Evolutionary conservation across 345 rosid species (phyloP).

Genomic region (Camelina sativa): DNA sequence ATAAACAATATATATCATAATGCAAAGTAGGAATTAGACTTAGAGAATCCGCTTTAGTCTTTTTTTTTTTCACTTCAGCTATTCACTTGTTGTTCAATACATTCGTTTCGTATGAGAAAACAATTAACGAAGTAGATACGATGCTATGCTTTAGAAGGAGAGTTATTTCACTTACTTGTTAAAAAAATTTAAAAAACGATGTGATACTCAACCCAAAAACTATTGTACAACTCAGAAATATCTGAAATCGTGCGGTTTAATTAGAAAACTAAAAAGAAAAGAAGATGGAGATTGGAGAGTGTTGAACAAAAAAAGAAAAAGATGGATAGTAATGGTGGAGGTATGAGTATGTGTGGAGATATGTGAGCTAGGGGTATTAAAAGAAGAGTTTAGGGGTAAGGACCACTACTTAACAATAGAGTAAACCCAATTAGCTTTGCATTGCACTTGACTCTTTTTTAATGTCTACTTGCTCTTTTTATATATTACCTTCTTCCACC

Average conservation of each 20-base stretch:
- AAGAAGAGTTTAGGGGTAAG: constrained; percentile 42
- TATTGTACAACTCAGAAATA: neutral
- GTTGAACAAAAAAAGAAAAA: neutral
- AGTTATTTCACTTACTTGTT: neutral
- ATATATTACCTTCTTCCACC: neutral
- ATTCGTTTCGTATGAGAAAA: neutral
- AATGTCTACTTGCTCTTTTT: constrained; percentile 34
- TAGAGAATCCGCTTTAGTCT: neutral
- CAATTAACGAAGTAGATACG: neutral
- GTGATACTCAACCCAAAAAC: neutral
- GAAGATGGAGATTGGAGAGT: constrained; percentile 16
- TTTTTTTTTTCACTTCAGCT: neutral
- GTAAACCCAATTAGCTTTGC: constrained; percentile 32
- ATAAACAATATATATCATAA: neutral
- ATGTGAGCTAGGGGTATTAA: constrained; percentile 32
- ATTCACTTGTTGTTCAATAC: neutral
- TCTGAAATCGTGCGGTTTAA: constrained; percentile 1
- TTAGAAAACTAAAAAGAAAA: neutral
- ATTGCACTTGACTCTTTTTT: constrained; percentile 32
- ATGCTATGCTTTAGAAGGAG: neutral
- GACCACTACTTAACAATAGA: constrained; percentile 40
- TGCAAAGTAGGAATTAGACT: neutral
- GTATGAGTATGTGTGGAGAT: constrained; percentile 29
- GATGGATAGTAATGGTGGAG: constrained; percentile 17
- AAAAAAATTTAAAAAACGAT: too few relatives aligned